phyloP scores from a whole-genome alignment of 1,139 yeast genomes.

The Geotrichum aggregatum region DNA sequence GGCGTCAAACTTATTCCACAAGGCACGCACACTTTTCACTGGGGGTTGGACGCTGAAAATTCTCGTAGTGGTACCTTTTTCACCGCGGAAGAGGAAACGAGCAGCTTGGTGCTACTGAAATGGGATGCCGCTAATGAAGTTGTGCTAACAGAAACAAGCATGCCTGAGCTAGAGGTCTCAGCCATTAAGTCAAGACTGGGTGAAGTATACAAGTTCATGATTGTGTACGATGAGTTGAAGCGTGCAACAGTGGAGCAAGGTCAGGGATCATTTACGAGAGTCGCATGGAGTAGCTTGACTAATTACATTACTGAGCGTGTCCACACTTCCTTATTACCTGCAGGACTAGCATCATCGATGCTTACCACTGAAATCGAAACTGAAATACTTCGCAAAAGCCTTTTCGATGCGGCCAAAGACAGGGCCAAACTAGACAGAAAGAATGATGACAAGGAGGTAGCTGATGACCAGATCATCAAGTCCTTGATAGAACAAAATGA shows the following conservation, averaged over 20 bases:
- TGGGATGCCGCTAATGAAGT: constrained; percentile 35
- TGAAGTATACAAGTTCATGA: constrained; percentile 37
- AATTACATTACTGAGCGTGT: constrained; percentile 26
- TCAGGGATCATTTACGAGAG: background rate
- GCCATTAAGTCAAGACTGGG: constrained; percentile 31
- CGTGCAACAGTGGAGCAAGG: constrained; percentile 6
- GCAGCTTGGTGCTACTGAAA: constrained; percentile 28
- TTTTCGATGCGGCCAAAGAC: constrained; percentile 30
- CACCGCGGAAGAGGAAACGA: constrained; percentile 26
- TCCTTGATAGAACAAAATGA: constrained; percentile 36
- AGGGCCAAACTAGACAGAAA: constrained; percentile 18
- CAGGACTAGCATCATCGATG: constrained; percentile 36
- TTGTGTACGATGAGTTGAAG: constrained; percentile 24
- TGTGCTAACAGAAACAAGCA: constrained; percentile 31
- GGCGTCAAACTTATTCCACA: constrained; percentile 41
- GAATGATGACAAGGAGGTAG: constrained; percentile 21
- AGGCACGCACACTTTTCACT: constrained; percentile 43
- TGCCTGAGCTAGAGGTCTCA: constrained; percentile 35
- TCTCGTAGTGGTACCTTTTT: constrained; percentile 37
- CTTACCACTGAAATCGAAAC: constrained; percentile 44
- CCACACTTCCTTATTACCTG: constrained; percentile 30
- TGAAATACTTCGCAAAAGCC: constrained; percentile 34
- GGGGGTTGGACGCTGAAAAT: constrained; percentile 34
- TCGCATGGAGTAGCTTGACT: constrained; percentile 33
- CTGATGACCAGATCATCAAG: constrained; percentile 34